Evolutionary conservation across 176 grass and related monocot species (phyloP).

Genomic region (Coix lacrymajobi): DNA sequence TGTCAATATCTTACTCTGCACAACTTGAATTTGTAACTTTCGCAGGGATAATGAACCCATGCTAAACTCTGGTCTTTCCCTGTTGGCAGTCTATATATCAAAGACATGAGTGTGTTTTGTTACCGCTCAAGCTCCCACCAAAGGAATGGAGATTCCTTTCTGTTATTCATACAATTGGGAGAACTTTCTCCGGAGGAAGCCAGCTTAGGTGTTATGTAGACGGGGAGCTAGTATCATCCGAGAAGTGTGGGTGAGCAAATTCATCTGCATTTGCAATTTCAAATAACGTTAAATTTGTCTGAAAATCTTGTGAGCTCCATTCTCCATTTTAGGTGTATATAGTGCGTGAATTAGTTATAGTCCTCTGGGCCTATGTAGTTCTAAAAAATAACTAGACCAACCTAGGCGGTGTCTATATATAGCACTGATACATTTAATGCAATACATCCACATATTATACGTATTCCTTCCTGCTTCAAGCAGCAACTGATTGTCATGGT

Average conservation of each 20-base stretch:
- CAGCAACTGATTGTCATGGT: background rate
- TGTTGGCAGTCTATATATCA: slow-evolving; percentile 70
- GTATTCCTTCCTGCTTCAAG: background rate
- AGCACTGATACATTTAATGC: background rate
- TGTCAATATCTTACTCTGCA: slow-evolving; percentile 8
- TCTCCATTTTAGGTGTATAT: background rate
- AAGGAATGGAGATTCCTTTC: slow-evolving; percentile 89
- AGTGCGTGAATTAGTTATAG: background rate
- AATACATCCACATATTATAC: background rate
- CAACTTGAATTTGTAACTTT: slow-evolving; percentile 5
- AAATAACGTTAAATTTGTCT: background rate
- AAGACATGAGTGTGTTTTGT: slow-evolving; percentile 66
- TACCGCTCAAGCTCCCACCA: slow-evolving; percentile 58
- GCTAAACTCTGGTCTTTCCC: slow-evolving; percentile 17
- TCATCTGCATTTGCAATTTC: background rate
- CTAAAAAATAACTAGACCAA: background rate
- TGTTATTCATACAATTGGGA: slow-evolving; percentile 83
- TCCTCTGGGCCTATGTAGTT: background rate
- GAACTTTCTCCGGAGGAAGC: slow-evolving; percentile 88
- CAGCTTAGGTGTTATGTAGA: slow-evolving; percentile 76
- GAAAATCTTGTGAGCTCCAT: background rate
- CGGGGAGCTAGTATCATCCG: slow-evolving; percentile 61
- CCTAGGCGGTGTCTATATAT: background rate
- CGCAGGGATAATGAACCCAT: slow-evolving; percentile 2
- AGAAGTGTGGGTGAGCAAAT: slow-evolving; percentile 73